Conservation (phyloP, 2,329 filamentous ascomycete species). For the Aspergillus ochraceoroseus region DNA sequence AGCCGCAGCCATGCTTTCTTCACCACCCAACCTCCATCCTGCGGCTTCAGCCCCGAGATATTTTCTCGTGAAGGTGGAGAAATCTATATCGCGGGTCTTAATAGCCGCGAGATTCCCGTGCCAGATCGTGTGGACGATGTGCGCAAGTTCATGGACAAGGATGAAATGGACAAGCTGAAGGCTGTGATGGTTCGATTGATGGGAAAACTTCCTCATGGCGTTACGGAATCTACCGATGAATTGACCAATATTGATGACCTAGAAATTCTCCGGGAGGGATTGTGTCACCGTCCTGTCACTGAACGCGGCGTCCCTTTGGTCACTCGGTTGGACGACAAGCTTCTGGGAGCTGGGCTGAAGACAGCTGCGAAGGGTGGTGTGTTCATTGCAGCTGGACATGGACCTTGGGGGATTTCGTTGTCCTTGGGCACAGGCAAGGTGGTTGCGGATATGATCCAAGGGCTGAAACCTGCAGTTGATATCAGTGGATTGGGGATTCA, state of each 20-base stretch:
- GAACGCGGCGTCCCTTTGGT: slow-evolving; percentile 61
- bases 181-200: slow-evolving; percentile 33
- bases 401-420: slow-evolving; percentile 67
- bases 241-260: slow-evolving; percentile 48
- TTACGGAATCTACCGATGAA: slow-evolving; percentile 17
- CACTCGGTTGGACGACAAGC: slow-evolving; percentile 52
- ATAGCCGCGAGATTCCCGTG: slow-evolving; percentile 56
- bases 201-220: slow-evolving; percentile 25
- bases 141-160: slow-evolving; percentile 40
- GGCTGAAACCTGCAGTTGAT: slow-evolving; percentile 55
- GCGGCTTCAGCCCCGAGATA: slow-evolving; percentile 63
- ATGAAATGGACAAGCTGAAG: slow-evolving; percentile 37
- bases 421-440: slow-evolving; percentile 65
- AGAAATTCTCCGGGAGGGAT: slow-evolving; percentile 58
- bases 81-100: slow-evolving; percentile 69
- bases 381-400: slow-evolving; percentile 67
- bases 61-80: slow-evolving; percentile 63
- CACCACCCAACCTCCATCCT: slow-evolving; percentile 50
- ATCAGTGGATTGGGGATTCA: slow-evolving; percentile 49
- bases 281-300: slow-evolving; percentile 71
- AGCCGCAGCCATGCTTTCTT: slow-evolving; percentile 64
- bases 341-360: slow-evolving; percentile 53
- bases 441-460: slow-evolving; percentile 65
- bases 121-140: slow-evolving; percentile 49
- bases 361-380: slow-evolving; percentile 51